A percentile compares a stretch with the other conserved stretches of the same genome.
Conservation (phyloP, 2,329 filamentous ascomycete species). For the Fusarium miscanthi region DNA sequence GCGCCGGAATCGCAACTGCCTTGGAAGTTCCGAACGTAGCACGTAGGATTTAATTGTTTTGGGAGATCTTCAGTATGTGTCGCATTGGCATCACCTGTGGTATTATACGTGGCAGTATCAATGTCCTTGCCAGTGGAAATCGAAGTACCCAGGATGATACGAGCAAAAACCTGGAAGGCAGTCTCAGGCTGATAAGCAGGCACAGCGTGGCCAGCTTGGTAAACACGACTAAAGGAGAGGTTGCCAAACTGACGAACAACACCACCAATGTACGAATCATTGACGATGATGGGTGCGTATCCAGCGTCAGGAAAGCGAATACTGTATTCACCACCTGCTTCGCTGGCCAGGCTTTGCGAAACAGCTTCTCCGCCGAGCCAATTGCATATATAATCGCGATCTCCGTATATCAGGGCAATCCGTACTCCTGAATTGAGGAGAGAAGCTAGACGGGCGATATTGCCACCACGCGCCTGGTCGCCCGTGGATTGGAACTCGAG, state of each 20-base stretch:
- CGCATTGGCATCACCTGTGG: constrained; percentile 67
- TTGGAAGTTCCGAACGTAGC: constrained; percentile 66
- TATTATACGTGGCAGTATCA: constrained; percentile 64
- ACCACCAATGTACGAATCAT: constrained; percentile 75
- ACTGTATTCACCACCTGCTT: constrained; percentile 59
- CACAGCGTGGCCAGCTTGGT: constrained; percentile 73
- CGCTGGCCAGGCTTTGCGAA: constrained; percentile 69
- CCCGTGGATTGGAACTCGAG: constrained; percentile 61
- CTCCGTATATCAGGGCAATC: constrained; percentile 77
- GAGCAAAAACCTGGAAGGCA: constrained; percentile 68
- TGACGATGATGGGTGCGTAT: constrained; percentile 77
- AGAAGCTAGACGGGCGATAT: constrained; percentile 67
- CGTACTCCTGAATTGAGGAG: constrained; percentile 72
- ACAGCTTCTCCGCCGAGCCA: constrained; percentile 81
- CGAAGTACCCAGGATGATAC: constrained; percentile 67
- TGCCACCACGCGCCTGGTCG: constrained; percentile 72
- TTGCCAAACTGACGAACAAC: constrained; percentile 82
- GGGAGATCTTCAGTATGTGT: constrained; percentile 66
- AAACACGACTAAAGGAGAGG: constrained; percentile 74
- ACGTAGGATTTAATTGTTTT: constrained; percentile 61
- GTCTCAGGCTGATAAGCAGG: constrained; percentile 71
- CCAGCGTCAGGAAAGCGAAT: constrained; percentile 72
- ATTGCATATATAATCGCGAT: constrained; percentile 72
- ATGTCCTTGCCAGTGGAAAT: constrained; percentile 66
- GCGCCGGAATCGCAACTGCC: constrained; percentile 64